Base-by-base conservation (phyloP, 31 red algal species). In the Asparagopsis taxiformis region DNA sequence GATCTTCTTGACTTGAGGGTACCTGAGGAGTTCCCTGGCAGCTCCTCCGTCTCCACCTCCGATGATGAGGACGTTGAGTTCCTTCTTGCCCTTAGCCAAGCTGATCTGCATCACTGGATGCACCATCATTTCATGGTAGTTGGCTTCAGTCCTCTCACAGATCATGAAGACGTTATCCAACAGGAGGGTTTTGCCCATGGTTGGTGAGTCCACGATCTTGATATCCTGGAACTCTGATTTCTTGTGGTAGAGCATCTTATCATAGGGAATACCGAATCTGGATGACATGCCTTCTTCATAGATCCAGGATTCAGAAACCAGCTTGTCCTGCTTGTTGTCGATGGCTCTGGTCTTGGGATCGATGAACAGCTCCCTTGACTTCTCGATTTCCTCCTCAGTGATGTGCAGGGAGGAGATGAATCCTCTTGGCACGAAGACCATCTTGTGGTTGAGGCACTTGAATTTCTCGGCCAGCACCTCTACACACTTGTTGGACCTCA, bases 31-130 rank as follows among this genome's bases (percentile, higher is more conserved):
- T 55, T 89, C 85, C 17, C 85, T 43, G 21, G 83, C 19, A 4
- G 83, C 85, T 21, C 85, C 85, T 43, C 85, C 85, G 55, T 89
- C 85, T 31, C 85, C 85, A 30, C 85, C 85, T 56, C 85, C 85
- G 10, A 89, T 53, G 13, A 89, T 77, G 0, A 89, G 60, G 24
- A 89, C 78, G 24, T 31, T 63, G 50, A 26, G 13, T 16, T 75
- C 77, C 34, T 37, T 6, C 31, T 51, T 51, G 66, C 83, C 77
- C n/a, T n/a, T n/a, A n/a, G n/a, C n/a, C n/a, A n/a, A n/a, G n/a
- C n/a, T n/a, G n/a, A n/a, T n/a, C n/a, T n/a, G n/a, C n/a, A n/a
- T n/a, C n/a, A n/a, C n/a, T n/a, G n/a, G n/a, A n/a, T n/a, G n/a
- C n/a, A n/a, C n/a, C n/a, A n/a, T n/a, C n/a, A n/a, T n/a, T n/a